Evolutionary conservation across 192 early-diverging fungal species (phyloP), one percentile per base, ranked within the genome.

Genomic region (Umbelopsis sp.): DNA sequence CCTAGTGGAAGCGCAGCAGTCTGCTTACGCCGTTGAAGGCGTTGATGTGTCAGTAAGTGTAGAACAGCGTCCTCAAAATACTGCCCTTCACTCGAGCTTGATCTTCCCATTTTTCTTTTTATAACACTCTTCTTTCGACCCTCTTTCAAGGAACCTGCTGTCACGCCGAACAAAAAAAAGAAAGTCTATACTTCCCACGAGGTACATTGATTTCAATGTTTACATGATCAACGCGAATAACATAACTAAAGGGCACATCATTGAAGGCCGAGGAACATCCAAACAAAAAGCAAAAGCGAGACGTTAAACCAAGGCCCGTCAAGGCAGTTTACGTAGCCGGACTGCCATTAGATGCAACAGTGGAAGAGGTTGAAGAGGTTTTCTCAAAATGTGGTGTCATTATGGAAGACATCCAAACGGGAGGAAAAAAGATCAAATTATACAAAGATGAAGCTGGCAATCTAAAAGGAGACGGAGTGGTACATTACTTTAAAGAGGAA

Each of bases 401-500:
- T 35, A 89, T 93, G 87, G 90, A 92, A 72, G 93, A 90, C 69
- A 71, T 87, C 3, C 70, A 78, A 49, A 81, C 71, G 33, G 66
- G 91, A 22, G 78, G 88, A 64, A 95, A 95, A 11, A 90, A 88
- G 49, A 93, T 99, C 68, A 99, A 98, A 73, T 72, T 99, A 52
- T 99, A 99, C 73, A 83, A 78, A 15, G 82, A 95, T 55, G 79
- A 73, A n/a, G 72, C 88, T 8, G 91, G 90, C 9, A 68, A 72
- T 9, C 73, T 87, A 23, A 97, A 96, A 74, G 97, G 97, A 2
- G 97, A 99, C 77, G 97, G 90, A 7, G 79, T 99, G 7, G 90
- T 99, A 8, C 92, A 90, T 13, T 99, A 93, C 76, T 90, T 96
- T 71, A 92, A 95, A 74, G 89, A 89, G 47, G 95, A 97, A 70